Evolutionary conservation across 2,329 filamentous ascomycete genomes (phyloP).

Genomic region (Fusarium circinatum): DNA sequence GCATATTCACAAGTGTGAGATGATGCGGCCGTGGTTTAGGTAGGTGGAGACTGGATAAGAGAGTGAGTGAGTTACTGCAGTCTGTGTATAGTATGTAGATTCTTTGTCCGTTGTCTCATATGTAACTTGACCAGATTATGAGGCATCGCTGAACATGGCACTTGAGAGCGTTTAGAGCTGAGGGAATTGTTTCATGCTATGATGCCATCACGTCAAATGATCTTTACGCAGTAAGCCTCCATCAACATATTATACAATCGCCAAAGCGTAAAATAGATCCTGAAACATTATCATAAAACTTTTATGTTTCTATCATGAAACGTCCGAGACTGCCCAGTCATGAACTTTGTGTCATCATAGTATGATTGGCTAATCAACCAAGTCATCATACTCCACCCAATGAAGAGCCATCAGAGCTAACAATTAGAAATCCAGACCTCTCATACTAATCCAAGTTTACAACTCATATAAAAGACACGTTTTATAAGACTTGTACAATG

Average conservation of each 20-base stretch:
- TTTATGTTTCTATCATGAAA: conserved; percentile 3
- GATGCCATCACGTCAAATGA: background rate
- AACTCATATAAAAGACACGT: background rate
- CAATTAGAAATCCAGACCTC: conserved; percentile 30
- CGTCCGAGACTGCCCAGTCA: background rate
- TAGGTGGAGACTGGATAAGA: background rate
- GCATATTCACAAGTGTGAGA: background rate
- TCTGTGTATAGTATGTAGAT: background rate
- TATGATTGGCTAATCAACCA: conserved; percentile 28
- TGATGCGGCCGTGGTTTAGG: background rate
- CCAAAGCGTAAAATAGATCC: background rate
- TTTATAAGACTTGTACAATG: conserved; percentile 23
- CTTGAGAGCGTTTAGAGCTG: background rate
- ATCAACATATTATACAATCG: background rate
- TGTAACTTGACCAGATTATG: background rate
- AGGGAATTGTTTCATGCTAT: background rate
- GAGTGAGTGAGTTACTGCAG: background rate
- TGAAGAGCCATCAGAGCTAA: conserved; percentile 19
- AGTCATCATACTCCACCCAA: conserved; percentile 17
- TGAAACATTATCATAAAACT: background rate
- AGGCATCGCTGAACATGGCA: background rate
- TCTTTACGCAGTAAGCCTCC: background rate
- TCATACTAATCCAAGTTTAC: conserved; percentile 8
- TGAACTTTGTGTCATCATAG: background rate
- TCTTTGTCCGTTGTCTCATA: background rate